These are phyloP conservation scores for Cronartium ribicola DNA, from an alignment of 1,284 basidiomycete genomes.

Conservation along the genomic window DNA sequence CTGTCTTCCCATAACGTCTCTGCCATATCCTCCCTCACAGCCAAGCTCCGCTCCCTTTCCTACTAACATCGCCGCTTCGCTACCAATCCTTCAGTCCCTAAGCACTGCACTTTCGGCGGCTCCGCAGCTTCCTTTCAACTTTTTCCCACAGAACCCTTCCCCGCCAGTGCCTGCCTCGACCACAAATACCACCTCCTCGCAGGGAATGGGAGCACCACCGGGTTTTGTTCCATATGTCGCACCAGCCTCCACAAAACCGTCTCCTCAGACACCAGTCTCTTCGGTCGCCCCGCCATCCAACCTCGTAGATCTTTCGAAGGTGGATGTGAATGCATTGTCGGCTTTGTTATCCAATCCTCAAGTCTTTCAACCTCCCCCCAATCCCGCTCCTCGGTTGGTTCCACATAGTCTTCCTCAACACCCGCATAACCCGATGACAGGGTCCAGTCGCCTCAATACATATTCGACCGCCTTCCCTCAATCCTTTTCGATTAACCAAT, in stretches of 20 bases:
- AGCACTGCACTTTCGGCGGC: conserved; percentile 24
- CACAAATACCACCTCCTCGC: neutral
- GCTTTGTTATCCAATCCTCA: conserved; percentile 27
- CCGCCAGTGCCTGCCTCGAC: neutral
- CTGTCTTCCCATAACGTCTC: conserved; percentile 2
- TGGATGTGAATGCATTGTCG: conserved; percentile 30
- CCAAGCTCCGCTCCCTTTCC: neutral
- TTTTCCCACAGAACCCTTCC: conserved; percentile 23
- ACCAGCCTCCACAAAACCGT: neutral
- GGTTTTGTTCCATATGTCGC: conserved; percentile 36
- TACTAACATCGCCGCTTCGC: conserved; percentile 13
- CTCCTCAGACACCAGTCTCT: neutral
- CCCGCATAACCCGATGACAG: neutral
- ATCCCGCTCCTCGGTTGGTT: neutral
- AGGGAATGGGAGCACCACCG: conserved; percentile 20
- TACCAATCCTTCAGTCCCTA: conserved; percentile 35
- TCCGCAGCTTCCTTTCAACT: conserved; percentile 14
- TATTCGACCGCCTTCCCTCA: neutral
- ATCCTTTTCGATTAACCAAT: neutral
- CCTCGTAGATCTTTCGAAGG: conserved; percentile 30
- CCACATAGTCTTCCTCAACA: neutral
- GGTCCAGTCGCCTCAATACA: neutral
- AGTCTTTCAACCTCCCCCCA: conserved; percentile 8
- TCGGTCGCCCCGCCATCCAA: conserved; percentile 6
- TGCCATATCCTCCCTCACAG: conserved; percentile 12